A percentile compares a stretch with the other conserved stretches of the same genome.
Conservation (phyloP, 1,284 basidiomycete genomes). For the Taiwanofungus camphoratus region DNA sequence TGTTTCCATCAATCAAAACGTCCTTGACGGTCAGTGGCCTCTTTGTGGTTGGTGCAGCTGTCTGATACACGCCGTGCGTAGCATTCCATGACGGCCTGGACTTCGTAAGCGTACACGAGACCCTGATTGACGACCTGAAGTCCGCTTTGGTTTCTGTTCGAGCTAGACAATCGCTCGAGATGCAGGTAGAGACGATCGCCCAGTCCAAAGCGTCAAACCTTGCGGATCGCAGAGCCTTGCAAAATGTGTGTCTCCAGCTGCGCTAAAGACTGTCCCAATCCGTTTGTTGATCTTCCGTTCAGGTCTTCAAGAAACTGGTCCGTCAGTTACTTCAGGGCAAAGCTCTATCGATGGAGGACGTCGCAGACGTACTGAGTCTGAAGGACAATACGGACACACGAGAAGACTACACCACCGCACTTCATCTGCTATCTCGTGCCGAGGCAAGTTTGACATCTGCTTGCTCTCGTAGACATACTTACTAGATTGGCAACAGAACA, state of each 20-base stretch:
- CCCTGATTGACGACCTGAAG: slow-evolving; percentile 54
- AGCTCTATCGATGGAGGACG: slow-evolving; percentile 61
- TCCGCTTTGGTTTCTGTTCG: slow-evolving; percentile 40
- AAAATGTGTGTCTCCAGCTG: slow-evolving; percentile 32
- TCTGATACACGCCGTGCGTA: slow-evolving; percentile 23
- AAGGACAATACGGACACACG: slow-evolving; percentile 54
- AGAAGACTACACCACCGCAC: slow-evolving; percentile 60
- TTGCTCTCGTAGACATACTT: not conserved
- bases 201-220: slow-evolving; percentile 49
- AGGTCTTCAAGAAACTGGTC: slow-evolving; percentile 64
- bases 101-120: slow-evolving; percentile 69
- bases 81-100: slow-evolving; percentile 72
- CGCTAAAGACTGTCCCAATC: not conserved
- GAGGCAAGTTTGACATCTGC: slow-evolving; percentile 41
- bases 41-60: not conserved
- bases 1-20: slow-evolving; percentile 36
- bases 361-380: slow-evolving; percentile 64
- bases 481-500: slow-evolving; percentile 34
- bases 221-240: slow-evolving; percentile 37
- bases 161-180: slow-evolving; percentile 58
- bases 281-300: not conserved
- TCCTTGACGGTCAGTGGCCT: slow-evolving; percentile 46
- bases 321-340: slow-evolving; percentile 65
- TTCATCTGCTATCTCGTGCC: slow-evolving; percentile 54
- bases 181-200: slow-evolving; percentile 57